Evolutionary conservation across 2,329 filamentous ascomycete genomes (phyloP), one percentile per base, ranked within the genome.

Genomic region (Escovopsis sp.): DNA sequence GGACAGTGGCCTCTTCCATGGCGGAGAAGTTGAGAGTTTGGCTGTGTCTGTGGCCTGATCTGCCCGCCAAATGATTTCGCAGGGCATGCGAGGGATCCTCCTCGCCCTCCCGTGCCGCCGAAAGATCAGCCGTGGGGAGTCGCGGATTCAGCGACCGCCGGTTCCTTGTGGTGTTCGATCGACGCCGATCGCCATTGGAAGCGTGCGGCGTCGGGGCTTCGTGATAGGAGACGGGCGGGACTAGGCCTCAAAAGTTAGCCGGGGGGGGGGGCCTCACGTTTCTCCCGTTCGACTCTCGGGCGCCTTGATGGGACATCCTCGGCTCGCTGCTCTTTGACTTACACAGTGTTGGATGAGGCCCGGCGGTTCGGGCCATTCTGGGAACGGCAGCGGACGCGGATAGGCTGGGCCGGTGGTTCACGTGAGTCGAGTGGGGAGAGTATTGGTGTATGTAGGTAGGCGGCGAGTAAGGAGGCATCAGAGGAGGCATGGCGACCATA

Each of bases 1-100:
- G 59, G 15, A 66, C 41, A 8, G 59, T 53, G 15, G 53, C 52
- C 11, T 67, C 64, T 2, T 60, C 55, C n/a, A 23, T 12, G 4
- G 36, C 15, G 12, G 7, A 23, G 26, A 23, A 23, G 5, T 26
- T n/a, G 5, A 39, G n/a, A 19, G 28, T 38, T 8, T 45, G 38
- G n/a, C 35, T 38, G 3, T 12, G 26, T 23, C 41, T 46, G 12
- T 42, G 45, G 15, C 41, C 36, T 12, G 26, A 28, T 23, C 41
- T 35, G 15, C 34, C 26, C 6, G 33, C 28, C 28, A 26, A 30
- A 28, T 40, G 26, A 18, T 38, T 26, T 15, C 11, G 19, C 12
- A 7, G 12, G 8, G 30, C 33, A 43, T 33, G 35, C 4, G 26
- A 4, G 9, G 43, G 23, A 12, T 48, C 48, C 1, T 51, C 53